A percentile compares a stretch with the other conserved stretches of the same genome.
Conservation (phyloP, 1,284 basidiomycete species). For the Volvariella volvacea region DNA sequence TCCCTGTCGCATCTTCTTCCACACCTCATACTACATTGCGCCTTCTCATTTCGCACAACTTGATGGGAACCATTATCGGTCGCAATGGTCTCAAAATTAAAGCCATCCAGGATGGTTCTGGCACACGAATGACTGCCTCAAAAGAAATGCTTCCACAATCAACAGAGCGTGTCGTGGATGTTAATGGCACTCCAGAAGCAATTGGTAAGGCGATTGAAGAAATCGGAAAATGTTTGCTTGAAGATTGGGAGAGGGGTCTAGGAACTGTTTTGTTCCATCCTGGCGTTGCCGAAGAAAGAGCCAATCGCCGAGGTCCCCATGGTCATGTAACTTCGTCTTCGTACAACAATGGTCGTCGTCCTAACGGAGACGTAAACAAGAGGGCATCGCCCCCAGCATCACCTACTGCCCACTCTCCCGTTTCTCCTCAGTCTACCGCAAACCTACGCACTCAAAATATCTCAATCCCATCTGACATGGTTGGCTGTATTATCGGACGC, state of each 20-base stretch:
- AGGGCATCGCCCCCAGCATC: constrained; percentile 53
- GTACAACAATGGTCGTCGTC: constrained; percentile 43
- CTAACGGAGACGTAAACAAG: constrained; percentile 45
- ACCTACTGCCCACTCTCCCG: constrained; percentile 42
- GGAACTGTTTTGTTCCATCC: constrained; percentile 97
- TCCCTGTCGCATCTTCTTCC: constrained; percentile 54
- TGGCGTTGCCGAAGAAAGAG: constrained; percentile 72
- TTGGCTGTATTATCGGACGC: constrained; percentile 95
- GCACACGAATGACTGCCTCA: constrained; percentile 95
- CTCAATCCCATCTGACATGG: constrained; percentile 98
- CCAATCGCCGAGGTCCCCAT: constrained; percentile 38
- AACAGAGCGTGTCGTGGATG: constrained; percentile 96
- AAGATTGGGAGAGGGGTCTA: constrained; percentile 93
- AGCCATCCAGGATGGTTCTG: constrained; percentile 96
- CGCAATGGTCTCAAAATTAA: constrained; percentile 98
- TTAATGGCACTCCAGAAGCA: constrained; percentile 87
- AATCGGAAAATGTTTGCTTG: constrained; percentile 91
- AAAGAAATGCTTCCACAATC: constrained; percentile 99
- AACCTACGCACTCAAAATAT: constrained; percentile 98
- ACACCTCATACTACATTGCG: constrained; percentile 84
- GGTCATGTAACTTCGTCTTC: constrained; percentile 38
- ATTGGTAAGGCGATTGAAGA: constrained; percentile 91
- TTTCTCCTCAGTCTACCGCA: constrained; percentile 46
- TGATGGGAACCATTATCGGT: constrained; percentile 99
- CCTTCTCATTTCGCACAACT: constrained; percentile 95